Evolutionary conservation across 116 monocot species (phyloP).

Genomic region (Thalassia testudinum): DNA sequence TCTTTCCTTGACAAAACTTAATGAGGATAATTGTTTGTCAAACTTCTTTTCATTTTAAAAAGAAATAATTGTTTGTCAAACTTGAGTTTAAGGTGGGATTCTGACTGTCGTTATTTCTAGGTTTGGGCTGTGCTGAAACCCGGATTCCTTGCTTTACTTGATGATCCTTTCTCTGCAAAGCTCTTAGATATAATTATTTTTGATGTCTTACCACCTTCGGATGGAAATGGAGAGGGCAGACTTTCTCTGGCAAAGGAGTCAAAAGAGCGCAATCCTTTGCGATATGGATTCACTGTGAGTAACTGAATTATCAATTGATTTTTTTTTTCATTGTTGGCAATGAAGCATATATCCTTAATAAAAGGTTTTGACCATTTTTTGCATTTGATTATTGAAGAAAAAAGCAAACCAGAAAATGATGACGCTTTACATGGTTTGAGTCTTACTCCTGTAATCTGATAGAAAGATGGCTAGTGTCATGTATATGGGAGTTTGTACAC

Average conservation of each 20-base stretch:
- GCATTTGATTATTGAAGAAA: too few species aligned
- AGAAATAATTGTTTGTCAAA: too few species aligned
- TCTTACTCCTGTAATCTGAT: too few species aligned
- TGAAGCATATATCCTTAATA: too few species aligned
- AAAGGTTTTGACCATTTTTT: too few species aligned
- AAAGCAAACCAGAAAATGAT: too few species aligned
- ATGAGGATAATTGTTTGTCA: too few species aligned
- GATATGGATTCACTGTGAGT: slow-evolving; percentile 66
- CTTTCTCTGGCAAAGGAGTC: slow-evolving; percentile 75
- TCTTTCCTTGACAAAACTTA: too few species aligned
- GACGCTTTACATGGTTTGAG: too few species aligned
- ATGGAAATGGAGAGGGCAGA: slow-evolving; percentile 52
- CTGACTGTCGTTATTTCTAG: slow-evolving; percentile 10
- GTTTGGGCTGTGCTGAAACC: slow-evolving; percentile 98
- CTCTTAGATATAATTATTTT: slow-evolving; percentile 92
- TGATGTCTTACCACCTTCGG: slow-evolving; percentile 74
- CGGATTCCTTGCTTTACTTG: slow-evolving; percentile 89
- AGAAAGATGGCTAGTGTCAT: too few species aligned
- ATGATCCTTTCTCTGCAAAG: slow-evolving; percentile 80
- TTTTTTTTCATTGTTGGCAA: not conserved
- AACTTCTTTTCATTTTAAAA: too few species aligned
- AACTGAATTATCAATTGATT: slow-evolving; percentile 3
- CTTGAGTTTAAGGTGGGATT: not conserved
- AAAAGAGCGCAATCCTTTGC: slow-evolving; percentile 77
- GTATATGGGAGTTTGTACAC: too few species aligned